Conservation (phyloP, 805 yeast species). For the Starmerella vaccinii region DNA sequence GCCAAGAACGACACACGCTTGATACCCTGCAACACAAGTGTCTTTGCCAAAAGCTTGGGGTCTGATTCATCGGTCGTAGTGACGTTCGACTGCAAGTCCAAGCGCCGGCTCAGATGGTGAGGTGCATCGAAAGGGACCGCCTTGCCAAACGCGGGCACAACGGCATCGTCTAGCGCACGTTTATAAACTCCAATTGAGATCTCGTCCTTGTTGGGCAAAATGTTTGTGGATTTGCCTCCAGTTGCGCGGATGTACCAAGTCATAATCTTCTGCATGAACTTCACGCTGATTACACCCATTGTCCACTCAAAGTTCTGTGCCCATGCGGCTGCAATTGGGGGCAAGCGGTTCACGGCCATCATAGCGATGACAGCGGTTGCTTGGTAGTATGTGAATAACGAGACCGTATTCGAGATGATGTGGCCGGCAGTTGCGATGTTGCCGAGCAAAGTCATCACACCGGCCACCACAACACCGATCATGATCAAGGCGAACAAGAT, state of each 20-base stretch:
- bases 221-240: slow-evolving; percentile 77
- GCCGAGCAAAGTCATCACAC: slow-evolving; percentile 75
- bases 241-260: slow-evolving; percentile 42
- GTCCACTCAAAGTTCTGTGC: slow-evolving; percentile 95
- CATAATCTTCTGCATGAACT: slow-evolving; percentile 52
- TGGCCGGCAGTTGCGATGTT: slow-evolving; percentile 91
- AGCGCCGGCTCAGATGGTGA: background rate
- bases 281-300: slow-evolving; percentile 71
- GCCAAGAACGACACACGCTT: slow-evolving; percentile 83
- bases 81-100: slow-evolving; percentile 13
- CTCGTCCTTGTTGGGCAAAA: slow-evolving; percentile 50
- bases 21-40: slow-evolving; percentile 78
- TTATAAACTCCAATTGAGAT: slow-evolving; percentile 77
- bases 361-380: slow-evolving; percentile 81
- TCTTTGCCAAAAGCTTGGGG: slow-evolving; percentile 49
- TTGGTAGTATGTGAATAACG: slow-evolving; percentile 89
- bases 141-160: background rate
- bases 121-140: background rate
- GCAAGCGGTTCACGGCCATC: slow-evolving; percentile 88
- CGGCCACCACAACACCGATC: slow-evolving; percentile 76
- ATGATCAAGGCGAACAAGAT: slow-evolving; percentile 90
- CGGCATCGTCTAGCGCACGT: slow-evolving; percentile 10
- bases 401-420: slow-evolving; percentile 90
- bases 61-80: slow-evolving; percentile 44
- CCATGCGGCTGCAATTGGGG: slow-evolving; percentile 98